Percentiles rank a stretch among this genome's conserved stretches.
Evolutionary conservation across 2,329 filamentous ascomycete species (phyloP).

Genomic region (Gnomoniopsis smithogilvyi): DNA sequence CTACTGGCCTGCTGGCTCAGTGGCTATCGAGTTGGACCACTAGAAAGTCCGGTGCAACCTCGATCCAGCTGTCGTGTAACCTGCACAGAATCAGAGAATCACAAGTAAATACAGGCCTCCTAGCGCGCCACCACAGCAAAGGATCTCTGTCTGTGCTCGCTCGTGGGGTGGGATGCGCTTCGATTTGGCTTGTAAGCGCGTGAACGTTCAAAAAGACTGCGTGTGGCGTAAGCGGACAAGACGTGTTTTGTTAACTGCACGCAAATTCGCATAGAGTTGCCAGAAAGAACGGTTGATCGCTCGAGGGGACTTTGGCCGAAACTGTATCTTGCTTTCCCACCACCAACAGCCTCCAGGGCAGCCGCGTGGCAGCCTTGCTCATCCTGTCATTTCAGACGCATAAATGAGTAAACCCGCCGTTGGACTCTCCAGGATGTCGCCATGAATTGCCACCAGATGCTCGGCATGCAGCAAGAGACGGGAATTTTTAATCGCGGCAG

Average conservation of each 20-base stretch:
- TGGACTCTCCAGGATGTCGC: too few species aligned
- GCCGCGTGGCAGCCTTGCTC: neutral
- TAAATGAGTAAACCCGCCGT: too few species aligned
- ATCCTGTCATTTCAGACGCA: too few species aligned
- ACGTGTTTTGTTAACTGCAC: neutral
- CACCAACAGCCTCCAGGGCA: neutral
- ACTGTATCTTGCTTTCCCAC: constrained; percentile 10
- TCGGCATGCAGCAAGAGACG: too few species aligned
- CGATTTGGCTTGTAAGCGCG: neutral
- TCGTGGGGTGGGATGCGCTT: neutral
- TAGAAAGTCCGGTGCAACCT: too few species aligned
- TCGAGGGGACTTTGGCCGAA: constrained; percentile 3
- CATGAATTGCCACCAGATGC: too few species aligned
- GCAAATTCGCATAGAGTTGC: neutral
- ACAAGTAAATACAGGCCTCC: neutral
- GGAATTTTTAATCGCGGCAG: too few species aligned
- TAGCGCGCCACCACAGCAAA: neutral
- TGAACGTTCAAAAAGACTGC: neutral
- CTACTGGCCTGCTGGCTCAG: too few species aligned
- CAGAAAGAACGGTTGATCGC: neutral
- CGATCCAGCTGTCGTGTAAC: too few species aligned
- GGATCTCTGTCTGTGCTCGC: too few species aligned
- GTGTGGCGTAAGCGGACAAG: neutral
- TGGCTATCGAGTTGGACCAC: too few species aligned
- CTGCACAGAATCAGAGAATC: too few species aligned